phyloP scores from a whole-genome alignment of 1,139 yeast species.

The Kodamaea ohmeri region DNA sequence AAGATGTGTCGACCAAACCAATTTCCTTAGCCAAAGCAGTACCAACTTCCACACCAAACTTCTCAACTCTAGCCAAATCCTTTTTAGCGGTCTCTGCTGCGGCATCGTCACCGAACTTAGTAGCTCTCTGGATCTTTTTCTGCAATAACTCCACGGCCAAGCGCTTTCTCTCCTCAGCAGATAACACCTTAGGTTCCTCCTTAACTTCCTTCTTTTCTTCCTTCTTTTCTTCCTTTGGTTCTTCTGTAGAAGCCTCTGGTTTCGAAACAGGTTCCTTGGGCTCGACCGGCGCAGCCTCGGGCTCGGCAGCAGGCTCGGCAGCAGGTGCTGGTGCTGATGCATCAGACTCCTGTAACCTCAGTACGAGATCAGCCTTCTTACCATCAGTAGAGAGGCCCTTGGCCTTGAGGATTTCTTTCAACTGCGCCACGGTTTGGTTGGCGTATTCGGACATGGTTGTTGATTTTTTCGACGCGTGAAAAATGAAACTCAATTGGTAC shows the following conservation, averaged over 20 bases:
- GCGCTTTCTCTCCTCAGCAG: conserved; percentile 68
- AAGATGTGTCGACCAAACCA: conserved; percentile 47
- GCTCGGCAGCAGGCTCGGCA: conserved; percentile 13
- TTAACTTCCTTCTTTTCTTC: conserved; percentile 13
- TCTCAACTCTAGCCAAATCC: conserved; percentile 69
- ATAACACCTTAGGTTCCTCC: conserved; percentile 40
- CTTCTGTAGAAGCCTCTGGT: conserved; percentile 13
- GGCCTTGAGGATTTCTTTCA: conserved; percentile 71
- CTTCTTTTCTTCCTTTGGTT: conserved; percentile 13
- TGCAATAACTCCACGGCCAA: conserved; percentile 66
- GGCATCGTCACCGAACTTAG: conserved; percentile 70
- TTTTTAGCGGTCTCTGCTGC: conserved; percentile 51
- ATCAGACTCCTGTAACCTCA: conserved; percentile 51
- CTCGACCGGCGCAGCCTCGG: conserved; percentile 15
- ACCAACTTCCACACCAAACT: conserved; percentile 76
- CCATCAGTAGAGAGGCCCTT: conserved; percentile 74
- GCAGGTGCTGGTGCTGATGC: conserved; percentile 11
- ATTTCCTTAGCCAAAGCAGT: conserved; percentile 67
- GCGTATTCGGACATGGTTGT: conserved; percentile 55
- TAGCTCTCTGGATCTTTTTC: conserved; percentile 68
- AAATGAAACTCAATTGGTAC: not conserved
- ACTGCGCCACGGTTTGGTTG: conserved; percentile 74
- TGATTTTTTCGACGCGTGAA: too few species aligned
- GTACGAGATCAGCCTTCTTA: conserved; percentile 77
- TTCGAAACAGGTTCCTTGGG: too few species aligned